A percentile compares a stretch with the other conserved stretches of the same genome.
Conservation (phyloP, 2,329 filamentous ascomycete species). For the Curvularia eragrostidis region DNA sequence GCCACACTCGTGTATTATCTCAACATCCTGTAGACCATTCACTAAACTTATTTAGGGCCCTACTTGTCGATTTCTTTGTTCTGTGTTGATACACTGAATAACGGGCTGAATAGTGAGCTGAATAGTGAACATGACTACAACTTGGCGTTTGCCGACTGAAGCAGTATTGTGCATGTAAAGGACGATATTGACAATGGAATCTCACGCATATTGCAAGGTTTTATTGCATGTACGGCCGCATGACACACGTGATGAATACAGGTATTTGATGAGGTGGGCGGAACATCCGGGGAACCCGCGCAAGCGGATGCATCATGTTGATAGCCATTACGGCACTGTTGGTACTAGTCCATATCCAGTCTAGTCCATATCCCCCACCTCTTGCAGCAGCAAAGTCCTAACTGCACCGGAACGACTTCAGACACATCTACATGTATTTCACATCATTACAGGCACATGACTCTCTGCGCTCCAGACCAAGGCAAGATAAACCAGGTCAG, state of each 20-base stretch:
- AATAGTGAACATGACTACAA: neutral
- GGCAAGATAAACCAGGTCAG: neutral
- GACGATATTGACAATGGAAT: neutral
- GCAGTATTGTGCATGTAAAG: neutral
- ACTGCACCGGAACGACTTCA: neutral
- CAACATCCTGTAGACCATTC: neutral
- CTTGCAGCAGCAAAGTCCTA: neutral
- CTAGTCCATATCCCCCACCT: neutral
- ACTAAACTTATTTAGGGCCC: neutral
- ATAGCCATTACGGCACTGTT: neutral
- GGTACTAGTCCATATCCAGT: neutral
- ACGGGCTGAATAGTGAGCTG: neutral
- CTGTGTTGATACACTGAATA: neutral
- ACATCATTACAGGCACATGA: neutral
- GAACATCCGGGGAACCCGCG: conserved; percentile 4
- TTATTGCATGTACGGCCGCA: neutral
- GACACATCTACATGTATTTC: neutral
- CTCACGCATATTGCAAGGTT: neutral
- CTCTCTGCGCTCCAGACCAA: neutral
- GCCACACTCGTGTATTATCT: conserved; percentile 6
- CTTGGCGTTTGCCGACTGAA: neutral
- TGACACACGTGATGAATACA: neutral
- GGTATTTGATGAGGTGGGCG: neutral
- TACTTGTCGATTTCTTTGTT: neutral
- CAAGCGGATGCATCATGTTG: neutral